Base-by-base conservation (phyloP, 2,329 filamentous ascomycete species). In the Annulohypoxylon truncatum region DNA sequence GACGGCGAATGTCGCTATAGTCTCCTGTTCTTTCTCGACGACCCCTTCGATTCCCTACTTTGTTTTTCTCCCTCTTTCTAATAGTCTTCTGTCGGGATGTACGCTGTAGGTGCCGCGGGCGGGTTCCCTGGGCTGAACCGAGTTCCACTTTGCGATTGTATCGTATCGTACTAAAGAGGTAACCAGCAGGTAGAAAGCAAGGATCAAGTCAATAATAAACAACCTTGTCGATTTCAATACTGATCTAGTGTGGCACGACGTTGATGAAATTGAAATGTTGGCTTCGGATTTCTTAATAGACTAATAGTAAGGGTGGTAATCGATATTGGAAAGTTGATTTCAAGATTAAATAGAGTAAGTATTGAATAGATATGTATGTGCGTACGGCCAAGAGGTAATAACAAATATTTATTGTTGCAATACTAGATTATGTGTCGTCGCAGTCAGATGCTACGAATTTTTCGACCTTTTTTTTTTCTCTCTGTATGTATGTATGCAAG, bases 171-270 rank as follows among this genome's bases (percentile, higher is more conserved):
- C 57, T 53, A 56, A 63, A 63, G 35, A 66, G 54, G 58, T 46
- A 60, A 59, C 57, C 57, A 64, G 58, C 29, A 42, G 56, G 51
- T 63, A 53, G 22, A 13, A 59, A 50, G 31, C 63, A 66, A 63
- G 63, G 63, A 64, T 66, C 59, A 61, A 62, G 47, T 63, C 46
- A 56, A 62, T 59, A 59, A 68, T 20, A 53, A 66, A 51, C 38
- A 62, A 66, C 61, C 66, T 65, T 68, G 66, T 68, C 61, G 61
- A 47, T 62, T 68, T 55, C 47, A 42, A 44, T 51, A 61, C 61
- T 54, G 64, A 61, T 64, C 47, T 26, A 54, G 55, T 58, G 57
- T 65, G 61, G 60, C 63, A 64, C 64, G 59, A 56, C 64, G 55
- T 60, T 24, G 51, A 56, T 57, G 42, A 51, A 59, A 59, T 54